Conservation (phyloP, 2,329 filamentous ascomycete species). For the Paraphaeosphaeria minitans region DNA sequence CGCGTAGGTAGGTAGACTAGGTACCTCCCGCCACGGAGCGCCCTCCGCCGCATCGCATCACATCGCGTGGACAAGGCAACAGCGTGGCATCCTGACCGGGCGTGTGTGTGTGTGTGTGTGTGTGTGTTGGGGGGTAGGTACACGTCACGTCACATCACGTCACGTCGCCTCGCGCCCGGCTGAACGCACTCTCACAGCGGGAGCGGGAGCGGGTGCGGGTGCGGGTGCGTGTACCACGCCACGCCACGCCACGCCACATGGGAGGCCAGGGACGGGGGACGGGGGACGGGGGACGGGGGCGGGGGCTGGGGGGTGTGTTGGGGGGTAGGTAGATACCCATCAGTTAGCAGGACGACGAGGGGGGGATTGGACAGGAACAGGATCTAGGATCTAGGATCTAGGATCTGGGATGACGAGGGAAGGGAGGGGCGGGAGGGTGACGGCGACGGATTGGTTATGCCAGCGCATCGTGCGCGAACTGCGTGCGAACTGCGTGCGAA, state of each 20-base stretch:
- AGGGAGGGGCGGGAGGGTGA: too few species aligned
- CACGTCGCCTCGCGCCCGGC: not conserved
- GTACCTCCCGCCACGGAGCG: too few species aligned
- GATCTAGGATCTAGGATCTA: too few species aligned
- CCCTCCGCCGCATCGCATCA: not conserved
- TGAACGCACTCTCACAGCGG: not conserved
- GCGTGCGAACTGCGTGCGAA: not conserved
- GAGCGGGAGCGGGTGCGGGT: not conserved
- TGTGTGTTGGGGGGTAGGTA: too few species aligned
- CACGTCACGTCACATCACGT: not conserved
- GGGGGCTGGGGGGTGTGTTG: too few species aligned
- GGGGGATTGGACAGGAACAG: not conserved
- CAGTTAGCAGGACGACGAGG: not conserved
- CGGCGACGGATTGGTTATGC: not conserved
- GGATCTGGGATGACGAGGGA: not conserved
- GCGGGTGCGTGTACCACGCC: too few species aligned
- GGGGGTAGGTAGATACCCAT: too few species aligned
- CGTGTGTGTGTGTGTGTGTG: too few species aligned
- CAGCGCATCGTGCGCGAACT: not conserved
- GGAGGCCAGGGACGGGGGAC: too few species aligned
- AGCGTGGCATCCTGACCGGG: not conserved
- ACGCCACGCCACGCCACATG: too few species aligned
- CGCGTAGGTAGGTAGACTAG: too few species aligned
- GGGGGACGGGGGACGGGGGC: too few species aligned
- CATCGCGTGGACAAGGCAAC: not conserved